These are phyloP conservation scores for Candida quercuum DNA, from an alignment of 805 yeast genomes.

Conservation along the genomic window DNA sequence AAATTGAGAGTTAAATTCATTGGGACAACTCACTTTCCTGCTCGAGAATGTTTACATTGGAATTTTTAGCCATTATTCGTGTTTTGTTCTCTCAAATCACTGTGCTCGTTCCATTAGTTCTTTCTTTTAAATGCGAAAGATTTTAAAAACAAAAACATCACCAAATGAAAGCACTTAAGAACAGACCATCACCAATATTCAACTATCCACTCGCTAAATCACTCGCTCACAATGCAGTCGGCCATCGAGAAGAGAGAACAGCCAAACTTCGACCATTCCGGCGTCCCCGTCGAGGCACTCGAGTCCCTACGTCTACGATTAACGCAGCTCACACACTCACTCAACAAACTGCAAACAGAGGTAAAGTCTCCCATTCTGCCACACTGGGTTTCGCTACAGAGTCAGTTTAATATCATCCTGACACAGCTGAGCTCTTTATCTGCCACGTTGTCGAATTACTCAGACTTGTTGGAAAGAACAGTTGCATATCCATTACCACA, in stretches of 20 bases:
- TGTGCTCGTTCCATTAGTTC: too few species aligned
- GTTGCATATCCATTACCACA: constrained; percentile 79
- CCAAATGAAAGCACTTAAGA: too few species aligned
- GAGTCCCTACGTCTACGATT: constrained; percentile 59
- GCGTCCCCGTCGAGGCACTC: constrained; percentile 55
- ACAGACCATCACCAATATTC: too few species aligned
- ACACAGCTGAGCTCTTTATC: constrained; percentile 83
- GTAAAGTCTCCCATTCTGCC: constrained; percentile 41
- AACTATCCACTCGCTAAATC: too few species aligned
- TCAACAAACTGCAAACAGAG: constrained; percentile 50
- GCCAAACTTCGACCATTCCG: constrained; percentile 27
- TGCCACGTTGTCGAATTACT: constrained; percentile 55
- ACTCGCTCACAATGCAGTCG: constrained; percentile 13
- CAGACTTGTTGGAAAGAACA: constrained; percentile 53
- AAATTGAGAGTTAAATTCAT: too few species aligned
- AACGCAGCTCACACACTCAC: constrained; percentile 55
- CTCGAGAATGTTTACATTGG: constrained; percentile 6
- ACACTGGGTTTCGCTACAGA: constrained; percentile 65
- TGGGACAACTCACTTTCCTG: constrained; percentile 11
- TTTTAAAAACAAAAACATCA: too few species aligned
- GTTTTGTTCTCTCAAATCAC: too few species aligned
- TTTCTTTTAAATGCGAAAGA: too few species aligned
- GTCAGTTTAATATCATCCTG: constrained; percentile 76
- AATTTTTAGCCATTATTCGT: constrained; percentile 8
- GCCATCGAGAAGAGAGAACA: constrained; percentile 12